Evolutionary conservation across 257 asterid species (phyloP).

Genomic region (Cynanchum wilfordii): DNA sequence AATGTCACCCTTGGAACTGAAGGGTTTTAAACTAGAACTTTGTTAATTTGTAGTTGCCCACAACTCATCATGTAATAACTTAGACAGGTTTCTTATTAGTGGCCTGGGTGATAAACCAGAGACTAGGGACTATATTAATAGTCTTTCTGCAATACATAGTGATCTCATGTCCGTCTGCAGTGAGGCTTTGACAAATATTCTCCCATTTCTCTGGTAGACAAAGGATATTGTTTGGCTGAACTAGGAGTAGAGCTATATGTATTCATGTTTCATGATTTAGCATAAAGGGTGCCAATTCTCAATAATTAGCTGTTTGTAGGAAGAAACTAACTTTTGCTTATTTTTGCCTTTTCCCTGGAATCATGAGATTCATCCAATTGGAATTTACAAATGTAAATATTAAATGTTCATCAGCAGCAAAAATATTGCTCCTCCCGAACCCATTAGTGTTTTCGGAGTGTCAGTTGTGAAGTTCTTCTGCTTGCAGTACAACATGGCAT

Average conservation of each 20-base stretch:
- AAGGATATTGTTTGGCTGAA: neutral
- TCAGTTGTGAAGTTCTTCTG: neutral
- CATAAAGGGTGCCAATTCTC: neutral
- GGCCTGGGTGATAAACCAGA: neutral
- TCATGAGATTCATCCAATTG: neutral
- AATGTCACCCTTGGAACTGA: neutral
- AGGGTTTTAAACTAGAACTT: neutral
- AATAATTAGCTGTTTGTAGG: neutral
- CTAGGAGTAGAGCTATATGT: neutral
- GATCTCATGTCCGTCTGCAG: neutral
- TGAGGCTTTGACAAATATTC: neutral
- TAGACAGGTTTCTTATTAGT: neutral
- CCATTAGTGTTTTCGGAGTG: neutral
- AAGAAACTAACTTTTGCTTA: neutral
- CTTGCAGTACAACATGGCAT: neutral
- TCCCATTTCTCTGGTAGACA: neutral
- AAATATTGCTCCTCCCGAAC: neutral
- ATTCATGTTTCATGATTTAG: neutral
- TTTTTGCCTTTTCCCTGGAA: neutral
- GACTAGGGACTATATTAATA: neutral
- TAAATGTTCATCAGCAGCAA: neutral
- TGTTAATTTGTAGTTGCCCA: neutral
- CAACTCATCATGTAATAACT: neutral
- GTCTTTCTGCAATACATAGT: neutral
- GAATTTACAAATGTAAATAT: neutral